Percentiles rank a stretch among this genome's conserved stretches.
These are phyloP conservation scores for Circinella umbellata DNA, from an alignment of 371 early-diverging fungal species.

Conservation along the genomic window DNA sequence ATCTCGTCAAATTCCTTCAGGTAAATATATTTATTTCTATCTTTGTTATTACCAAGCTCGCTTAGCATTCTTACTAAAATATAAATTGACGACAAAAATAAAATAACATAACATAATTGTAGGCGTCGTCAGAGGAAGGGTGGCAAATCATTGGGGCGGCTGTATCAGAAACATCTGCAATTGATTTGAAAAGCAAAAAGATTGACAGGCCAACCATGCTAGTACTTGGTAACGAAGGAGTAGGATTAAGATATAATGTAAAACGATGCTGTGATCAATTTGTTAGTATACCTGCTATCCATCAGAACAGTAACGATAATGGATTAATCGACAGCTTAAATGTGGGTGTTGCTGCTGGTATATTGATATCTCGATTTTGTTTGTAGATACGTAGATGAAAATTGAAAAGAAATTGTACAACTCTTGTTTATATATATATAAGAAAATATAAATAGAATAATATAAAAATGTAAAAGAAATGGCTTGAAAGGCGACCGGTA, in stretches of 20 bases:
- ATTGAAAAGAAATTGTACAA: not conserved
- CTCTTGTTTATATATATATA: not conserved
- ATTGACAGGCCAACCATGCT: slow-evolving; percentile 44
- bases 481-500: not conserved
- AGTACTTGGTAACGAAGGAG: slow-evolving; percentile 72
- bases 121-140: slow-evolving; percentile 39
- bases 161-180: slow-evolving; percentile 20
- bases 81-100: too few relatives aligned
- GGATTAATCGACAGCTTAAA: slow-evolving; percentile 64
- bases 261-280: slow-evolving; percentile 45
- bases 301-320: slow-evolving; percentile 3
- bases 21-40: slow-evolving; percentile 20
- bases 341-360: slow-evolving; percentile 68
- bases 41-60: too few relatives aligned
- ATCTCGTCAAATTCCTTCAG: slow-evolving; percentile 55
- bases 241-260: slow-evolving; percentile 56
- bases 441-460: too few relatives aligned
- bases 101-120: not conserved
- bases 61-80: too few relatives aligned
- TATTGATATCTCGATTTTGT: slow-evolving; percentile 29
- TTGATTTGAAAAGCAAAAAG: not conserved
- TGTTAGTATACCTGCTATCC: slow-evolving; percentile 40
- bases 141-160: slow-evolving; percentile 66
- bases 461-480: not conserved
- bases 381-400: not conserved